Base-by-base conservation (phyloP, 2,329 filamentous ascomycete genomes). In the Trichoderma asperellum region DNA sequence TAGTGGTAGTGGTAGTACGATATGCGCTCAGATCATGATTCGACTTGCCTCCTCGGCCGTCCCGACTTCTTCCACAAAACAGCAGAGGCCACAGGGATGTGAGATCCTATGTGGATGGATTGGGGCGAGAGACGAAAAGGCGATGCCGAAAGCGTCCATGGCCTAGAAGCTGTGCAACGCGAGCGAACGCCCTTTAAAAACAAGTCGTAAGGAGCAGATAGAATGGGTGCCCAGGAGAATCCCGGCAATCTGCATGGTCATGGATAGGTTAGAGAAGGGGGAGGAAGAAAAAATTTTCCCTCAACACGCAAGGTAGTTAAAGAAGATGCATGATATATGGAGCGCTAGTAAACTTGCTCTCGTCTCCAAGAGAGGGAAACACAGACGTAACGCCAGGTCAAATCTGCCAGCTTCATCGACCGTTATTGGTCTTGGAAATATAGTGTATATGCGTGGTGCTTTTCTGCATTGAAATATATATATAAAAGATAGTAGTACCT, bases 141-240 rank as follows among this genome's bases (percentile, higher is more conserved):
- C 62, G 49, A 65, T 65, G 52, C 62, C 62, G 62, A 57, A 65
- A 56, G 2, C 18, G 62, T 57, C 52, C 49, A 65, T 43, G 53
- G 35, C 35, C n/a, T 65, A 52, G 62, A 49, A 65, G 52, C 27
- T 32, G 62, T 57, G 52, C 43, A 65, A 57, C 62, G 62, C 49
- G 49, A 43, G 61, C 61, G 52, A 49, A 43, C 62, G 52, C 62
- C 60, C 52, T 57, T 57, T 18, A 24, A 37, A 47, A 34, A 32
- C 62, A 65, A 57, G 62, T 55, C 61, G 49, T 37, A 40, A 49
- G 49, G 49, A 55, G 49, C 29, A 40, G 34, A 55, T 53, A 64
- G 27, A 21, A 27, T 55, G 34, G 61, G 34, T 21, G 32, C 53
- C 49, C 34, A 49, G 58, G 40, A 40, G 32, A 64, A 64, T 64